Percentiles rank a stretch among this genome's conserved stretches.
These are phyloP conservation scores for Uromyces viciae-fabae DNA, from an alignment of 1,284 basidiomycete species.

Conservation along the genomic window DNA sequence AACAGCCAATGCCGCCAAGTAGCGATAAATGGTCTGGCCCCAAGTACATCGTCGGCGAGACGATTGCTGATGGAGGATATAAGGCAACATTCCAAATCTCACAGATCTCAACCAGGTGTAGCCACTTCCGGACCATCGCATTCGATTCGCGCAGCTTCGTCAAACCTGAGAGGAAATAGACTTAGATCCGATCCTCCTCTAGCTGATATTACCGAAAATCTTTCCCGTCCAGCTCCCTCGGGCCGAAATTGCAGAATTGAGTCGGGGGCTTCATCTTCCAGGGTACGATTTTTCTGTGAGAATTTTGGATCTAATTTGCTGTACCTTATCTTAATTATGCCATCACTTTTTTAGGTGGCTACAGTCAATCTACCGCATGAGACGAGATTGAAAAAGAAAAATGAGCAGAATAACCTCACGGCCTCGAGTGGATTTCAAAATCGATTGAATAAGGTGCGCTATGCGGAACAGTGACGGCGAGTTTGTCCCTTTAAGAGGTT, in stretches of 20 bases:
- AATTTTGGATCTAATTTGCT: background rate
- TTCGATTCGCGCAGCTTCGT: too few species aligned
- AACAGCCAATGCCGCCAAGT: too few species aligned
- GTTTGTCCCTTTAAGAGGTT: background rate
- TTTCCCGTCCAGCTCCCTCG: background rate
- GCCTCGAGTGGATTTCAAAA: conserved; percentile 22
- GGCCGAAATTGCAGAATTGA: background rate
- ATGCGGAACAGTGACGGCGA: background rate
- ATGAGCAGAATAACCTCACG: background rate
- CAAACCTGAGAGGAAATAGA: too few species aligned
- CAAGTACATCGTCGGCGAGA: too few species aligned
- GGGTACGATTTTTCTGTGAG: background rate
- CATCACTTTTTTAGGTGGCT: too few species aligned
- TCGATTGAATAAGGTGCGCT: conserved; percentile 39
- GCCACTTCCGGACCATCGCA: too few species aligned
- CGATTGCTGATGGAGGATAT: too few species aligned
- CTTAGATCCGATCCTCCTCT: background rate
- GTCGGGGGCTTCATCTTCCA: conserved; percentile 9
- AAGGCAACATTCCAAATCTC: too few species aligned
- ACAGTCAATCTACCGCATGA: background rate
- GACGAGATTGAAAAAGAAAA: background rate
- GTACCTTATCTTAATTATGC: too few species aligned
- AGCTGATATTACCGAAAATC: conserved; percentile 1
- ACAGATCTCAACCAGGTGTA: too few species aligned
- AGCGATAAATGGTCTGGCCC: too few species aligned